Conservation (phyloP, 176 grass and related monocot species). For the Neostapfia colusana region DNA sequence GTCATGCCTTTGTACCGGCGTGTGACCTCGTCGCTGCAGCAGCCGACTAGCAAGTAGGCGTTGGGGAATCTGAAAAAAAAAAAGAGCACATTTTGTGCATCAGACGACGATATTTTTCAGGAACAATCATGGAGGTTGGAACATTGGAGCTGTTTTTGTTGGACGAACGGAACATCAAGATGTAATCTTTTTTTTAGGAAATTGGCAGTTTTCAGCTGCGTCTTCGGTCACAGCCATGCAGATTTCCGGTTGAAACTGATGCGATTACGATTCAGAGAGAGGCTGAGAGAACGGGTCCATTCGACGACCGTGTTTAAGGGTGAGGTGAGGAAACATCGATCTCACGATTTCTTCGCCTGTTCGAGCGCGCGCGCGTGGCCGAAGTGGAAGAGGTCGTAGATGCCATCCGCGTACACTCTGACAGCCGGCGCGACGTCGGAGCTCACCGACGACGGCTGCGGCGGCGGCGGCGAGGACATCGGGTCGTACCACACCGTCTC, state of each 20-base stretch:
- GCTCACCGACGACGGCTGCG: conserved; percentile 33
- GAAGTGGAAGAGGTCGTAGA: conserved; percentile 78
- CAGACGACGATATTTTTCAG: no score
- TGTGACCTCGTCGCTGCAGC: conserved; percentile 81
- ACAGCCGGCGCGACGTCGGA: conserved; percentile 37
- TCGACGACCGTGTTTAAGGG: neutral
- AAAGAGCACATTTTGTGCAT: no score
- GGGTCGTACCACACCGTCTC: conserved; percentile 58
- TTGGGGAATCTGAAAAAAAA: conserved; percentile 71
- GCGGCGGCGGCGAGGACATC: conserved; percentile 23
- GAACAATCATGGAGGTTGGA: neutral
- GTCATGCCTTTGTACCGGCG: no score
- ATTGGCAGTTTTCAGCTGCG: neutral
- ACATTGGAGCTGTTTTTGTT: neutral
- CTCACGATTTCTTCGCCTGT: conserved; percentile 74
- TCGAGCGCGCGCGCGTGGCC: conserved; percentile 72
- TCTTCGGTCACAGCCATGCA: no score
- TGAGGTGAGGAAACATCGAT: neutral
- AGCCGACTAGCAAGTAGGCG: conserved; percentile 65
- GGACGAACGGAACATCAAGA: neutral
- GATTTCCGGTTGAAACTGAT: neutral
- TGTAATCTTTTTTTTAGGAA: no score
- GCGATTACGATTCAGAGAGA: neutral
- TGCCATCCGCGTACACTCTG: conserved; percentile 66
- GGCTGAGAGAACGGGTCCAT: neutral